Evolutionary conservation across 805 yeast species (phyloP).

Genomic region (Kuraishia hungarica): DNA sequence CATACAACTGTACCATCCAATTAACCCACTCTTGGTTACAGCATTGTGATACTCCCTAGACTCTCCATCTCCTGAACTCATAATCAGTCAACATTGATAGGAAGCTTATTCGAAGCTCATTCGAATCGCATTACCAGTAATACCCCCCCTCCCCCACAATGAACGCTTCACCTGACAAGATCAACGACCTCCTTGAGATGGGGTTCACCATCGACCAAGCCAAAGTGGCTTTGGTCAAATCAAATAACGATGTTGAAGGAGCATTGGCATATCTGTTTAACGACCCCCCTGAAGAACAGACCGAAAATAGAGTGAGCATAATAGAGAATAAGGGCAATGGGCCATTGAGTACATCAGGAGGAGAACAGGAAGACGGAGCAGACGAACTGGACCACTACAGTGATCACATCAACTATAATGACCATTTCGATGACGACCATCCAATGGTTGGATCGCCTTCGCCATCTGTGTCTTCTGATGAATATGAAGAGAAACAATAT

Average conservation of each 20-base stretch:
- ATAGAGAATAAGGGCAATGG: background rate
- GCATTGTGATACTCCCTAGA: too few relatives aligned
- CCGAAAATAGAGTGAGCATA: background rate
- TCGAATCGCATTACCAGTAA: too few relatives aligned
- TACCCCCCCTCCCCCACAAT: background rate
- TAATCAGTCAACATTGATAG: too few relatives aligned
- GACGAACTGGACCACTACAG: background rate
- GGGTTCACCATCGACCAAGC: constrained; percentile 31
- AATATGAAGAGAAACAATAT: background rate
- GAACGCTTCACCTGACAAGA: constrained; percentile 8
- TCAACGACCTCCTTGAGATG: constrained; percentile 16
- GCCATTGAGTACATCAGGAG: background rate
- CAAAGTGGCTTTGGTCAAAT: constrained; percentile 24
- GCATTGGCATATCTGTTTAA: constrained; percentile 30
- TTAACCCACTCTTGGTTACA: too few relatives aligned
- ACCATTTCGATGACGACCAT: background rate
- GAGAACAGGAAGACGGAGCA: background rate
- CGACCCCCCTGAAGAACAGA: constrained; percentile 8
- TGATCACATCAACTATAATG: background rate
- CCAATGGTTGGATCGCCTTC: background rate
- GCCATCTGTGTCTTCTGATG: background rate
- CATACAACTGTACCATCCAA: too few relatives aligned
- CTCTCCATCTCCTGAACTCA: too few relatives aligned
- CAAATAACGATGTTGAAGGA: constrained; percentile 22
- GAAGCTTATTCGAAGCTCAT: too few relatives aligned